Conservation (phyloP, 371 early-diverging fungal species). For the Nematocida displodere region DNA sequence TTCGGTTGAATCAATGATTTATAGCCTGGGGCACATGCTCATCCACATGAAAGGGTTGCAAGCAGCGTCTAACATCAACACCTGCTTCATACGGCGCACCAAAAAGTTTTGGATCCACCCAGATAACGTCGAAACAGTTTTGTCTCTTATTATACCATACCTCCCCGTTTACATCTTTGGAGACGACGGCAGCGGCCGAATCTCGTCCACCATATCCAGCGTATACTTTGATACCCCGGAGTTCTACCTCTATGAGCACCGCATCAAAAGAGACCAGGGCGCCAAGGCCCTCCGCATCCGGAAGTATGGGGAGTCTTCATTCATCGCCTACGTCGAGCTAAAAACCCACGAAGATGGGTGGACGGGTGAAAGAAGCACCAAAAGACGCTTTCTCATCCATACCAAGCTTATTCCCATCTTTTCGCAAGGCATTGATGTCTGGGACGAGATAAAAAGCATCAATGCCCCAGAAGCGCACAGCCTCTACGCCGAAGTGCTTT, state of each 20-base stretch:
- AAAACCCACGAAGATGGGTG: conserved; percentile 91
- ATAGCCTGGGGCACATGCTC: conserved; percentile 39
- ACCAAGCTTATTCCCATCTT: conserved; percentile 81
- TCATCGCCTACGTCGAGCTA: conserved; percentile 84
- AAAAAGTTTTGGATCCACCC: conserved; percentile 83
- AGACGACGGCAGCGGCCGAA: conserved; percentile 69
- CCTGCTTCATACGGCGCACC: conserved; percentile 65
- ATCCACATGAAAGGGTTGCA: conserved; percentile 35
- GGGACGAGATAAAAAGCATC: conserved; percentile 71
- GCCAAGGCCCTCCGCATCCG: conserved; percentile 81
- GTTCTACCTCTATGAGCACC: conserved; percentile 79
- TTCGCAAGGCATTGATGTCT: conserved; percentile 72
- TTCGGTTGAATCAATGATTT: conserved; percentile 21
- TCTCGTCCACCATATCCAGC: conserved; percentile 83
- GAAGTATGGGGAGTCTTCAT: conserved; percentile 78
- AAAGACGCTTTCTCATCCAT: conserved; percentile 84
- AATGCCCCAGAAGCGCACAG: conserved; percentile 69
- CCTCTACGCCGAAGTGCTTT: conserved; percentile 74
- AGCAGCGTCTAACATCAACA: conserved; percentile 19
- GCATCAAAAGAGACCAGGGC: conserved; percentile 81
- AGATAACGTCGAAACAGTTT: conserved; percentile 90
- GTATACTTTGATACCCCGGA: conserved; percentile 86
- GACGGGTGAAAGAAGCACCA: conserved; percentile 81
- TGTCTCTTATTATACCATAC: conserved; percentile 78
- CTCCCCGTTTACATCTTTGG: conserved; percentile 83